Conservation (phyloP, 257 asterid genomes). For the Solanum pinnatisectum region DNA sequence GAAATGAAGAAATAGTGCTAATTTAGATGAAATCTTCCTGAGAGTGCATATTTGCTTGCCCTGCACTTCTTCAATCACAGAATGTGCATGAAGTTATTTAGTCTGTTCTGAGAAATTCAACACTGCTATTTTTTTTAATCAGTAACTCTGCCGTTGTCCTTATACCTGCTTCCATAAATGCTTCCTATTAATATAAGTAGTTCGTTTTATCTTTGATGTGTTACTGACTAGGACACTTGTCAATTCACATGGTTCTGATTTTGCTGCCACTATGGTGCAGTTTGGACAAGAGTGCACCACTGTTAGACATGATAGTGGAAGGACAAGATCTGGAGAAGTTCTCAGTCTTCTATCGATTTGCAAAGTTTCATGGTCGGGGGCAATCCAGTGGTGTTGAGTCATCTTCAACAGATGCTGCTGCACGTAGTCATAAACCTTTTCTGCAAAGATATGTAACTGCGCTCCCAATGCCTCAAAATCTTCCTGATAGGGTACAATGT, state of each 20-base stretch:
- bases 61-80: neutral
- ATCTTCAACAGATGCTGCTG: slow-evolving; percentile 32
- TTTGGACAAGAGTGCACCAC: slow-evolving; percentile 60
- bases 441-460: slow-evolving; percentile 74
- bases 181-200: neutral
- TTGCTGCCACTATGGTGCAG: slow-evolving; percentile 25
- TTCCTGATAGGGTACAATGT: slow-evolving; percentile 75
- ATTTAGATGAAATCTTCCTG: neutral
- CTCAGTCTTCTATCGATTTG: slow-evolving; percentile 76
- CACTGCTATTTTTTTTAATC: neutral
- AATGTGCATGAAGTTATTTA: neutral
- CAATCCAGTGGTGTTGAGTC: slow-evolving; percentile 46
- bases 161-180: neutral
- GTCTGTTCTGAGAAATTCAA: neutral
- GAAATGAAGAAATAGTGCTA: neutral
- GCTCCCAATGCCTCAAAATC: slow-evolving; percentile 54
- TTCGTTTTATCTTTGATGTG: neutral
- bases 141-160: neutral
- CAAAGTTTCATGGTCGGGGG: slow-evolving; percentile 76
- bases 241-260: neutral
- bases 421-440: slow-evolving; percentile 28
- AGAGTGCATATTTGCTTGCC: neutral
- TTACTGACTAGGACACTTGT: neutral
- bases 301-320: slow-evolving; percentile 62
- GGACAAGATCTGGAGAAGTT: slow-evolving; percentile 82